These are phyloP conservation scores for Gastrodia elata DNA, from an alignment of 106 monocot genomes.

Conservation along the genomic window DNA sequence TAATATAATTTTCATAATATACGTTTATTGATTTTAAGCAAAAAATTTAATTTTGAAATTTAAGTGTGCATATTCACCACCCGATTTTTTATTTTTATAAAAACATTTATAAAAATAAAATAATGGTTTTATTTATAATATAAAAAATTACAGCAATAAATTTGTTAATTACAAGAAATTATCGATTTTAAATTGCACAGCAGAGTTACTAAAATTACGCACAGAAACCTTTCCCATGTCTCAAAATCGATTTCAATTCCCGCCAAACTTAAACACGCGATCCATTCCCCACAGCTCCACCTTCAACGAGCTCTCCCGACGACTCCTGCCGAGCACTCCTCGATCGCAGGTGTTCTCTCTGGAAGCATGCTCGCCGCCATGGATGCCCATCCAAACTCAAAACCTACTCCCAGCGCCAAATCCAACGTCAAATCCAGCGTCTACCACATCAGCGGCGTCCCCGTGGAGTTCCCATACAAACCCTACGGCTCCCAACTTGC, in stretches of 20 bases:
- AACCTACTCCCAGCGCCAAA: constrained; percentile 13
- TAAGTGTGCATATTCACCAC: no score
- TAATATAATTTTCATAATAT: no score
- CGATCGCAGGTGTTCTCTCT: constrained; percentile 12
- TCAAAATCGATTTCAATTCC: background rate
- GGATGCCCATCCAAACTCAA: constrained; percentile 1
- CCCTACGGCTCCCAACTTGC: constrained; percentile 92
- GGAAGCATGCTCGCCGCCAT: background rate
- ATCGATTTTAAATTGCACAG: no score
- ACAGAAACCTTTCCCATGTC: background rate
- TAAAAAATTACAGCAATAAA: no score
- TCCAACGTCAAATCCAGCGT: constrained; percentile 10
- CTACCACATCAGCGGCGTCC: constrained; percentile 86
- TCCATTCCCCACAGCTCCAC: background rate
- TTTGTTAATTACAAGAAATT: no score
- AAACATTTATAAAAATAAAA: no score
- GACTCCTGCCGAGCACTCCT: background rate
- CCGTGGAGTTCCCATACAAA: constrained; percentile 95
- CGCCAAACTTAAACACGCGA: background rate
- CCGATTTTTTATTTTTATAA: no score
- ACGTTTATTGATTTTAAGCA: no score
- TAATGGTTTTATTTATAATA: no score
- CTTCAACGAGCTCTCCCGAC: background rate
- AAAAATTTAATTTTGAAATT: no score
- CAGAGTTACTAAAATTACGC: no score